Percentiles rank a stretch among this genome's conserved stretches.
Evolutionary conservation across 2,329 filamentous ascomycete genomes (phyloP).

Genomic region (Botrytis sinoallii): DNA sequence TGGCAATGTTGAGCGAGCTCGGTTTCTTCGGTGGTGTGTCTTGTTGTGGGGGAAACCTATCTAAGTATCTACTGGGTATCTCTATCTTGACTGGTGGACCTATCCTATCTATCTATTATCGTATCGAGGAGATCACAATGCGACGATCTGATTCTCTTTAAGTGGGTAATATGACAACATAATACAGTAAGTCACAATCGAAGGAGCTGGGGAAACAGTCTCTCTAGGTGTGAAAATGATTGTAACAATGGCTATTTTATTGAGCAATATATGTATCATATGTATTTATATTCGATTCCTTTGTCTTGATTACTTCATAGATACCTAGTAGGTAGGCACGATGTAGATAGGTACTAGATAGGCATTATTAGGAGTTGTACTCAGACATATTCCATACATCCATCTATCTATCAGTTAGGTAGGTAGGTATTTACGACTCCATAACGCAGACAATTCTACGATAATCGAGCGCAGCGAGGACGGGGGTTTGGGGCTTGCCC

Average conservation of each 20-base stretch:
- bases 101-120: not conserved
- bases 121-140: not conserved
- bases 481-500: not conserved
- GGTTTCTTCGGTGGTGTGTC: not conserved
- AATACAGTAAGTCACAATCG: not conserved
- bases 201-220: not conserved
- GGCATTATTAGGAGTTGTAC: not conserved
- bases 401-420: not conserved
- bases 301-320: not conserved
- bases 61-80: not conserved
- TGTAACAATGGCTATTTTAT: not conserved
- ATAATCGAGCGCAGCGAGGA: not conserved
- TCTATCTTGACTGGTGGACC: not conserved
- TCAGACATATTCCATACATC: not conserved
- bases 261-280: not conserved
- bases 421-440: not conserved
- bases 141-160: not conserved
- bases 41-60: not conserved
- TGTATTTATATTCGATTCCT: not conserved
- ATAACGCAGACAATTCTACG: not conserved
- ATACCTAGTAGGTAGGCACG: not conserved
- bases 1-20: not conserved
- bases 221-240: not conserved
- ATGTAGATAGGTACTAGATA: not conserved
- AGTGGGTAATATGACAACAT: conserved; percentile 1